Evolutionary conservation across 1,284 basidiomycete species (phyloP), one percentile per base, ranked within the genome.

Genomic region (Pisolithus thermaeus): DNA sequence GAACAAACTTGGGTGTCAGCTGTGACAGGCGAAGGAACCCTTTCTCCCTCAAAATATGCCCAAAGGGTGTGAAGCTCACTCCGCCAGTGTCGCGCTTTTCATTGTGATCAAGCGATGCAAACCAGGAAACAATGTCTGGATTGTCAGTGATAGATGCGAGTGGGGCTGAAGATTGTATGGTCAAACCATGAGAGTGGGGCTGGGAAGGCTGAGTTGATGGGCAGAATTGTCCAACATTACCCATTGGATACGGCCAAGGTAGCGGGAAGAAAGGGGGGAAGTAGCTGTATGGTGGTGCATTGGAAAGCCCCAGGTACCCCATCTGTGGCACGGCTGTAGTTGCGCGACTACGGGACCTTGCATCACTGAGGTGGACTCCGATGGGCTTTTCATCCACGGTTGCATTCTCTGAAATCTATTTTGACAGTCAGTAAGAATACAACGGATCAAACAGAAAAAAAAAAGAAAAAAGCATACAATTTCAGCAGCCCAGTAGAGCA

Each of bases 61-160:
- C n/a, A n/a, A n/a, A n/a, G n/a, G 22, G 45, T 3, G 37, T 12
- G 16, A 38, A 54, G 16, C 14, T n/a, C 18, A 53, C 25, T 12
- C 39, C 30, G 7, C 43, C 43, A 38, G 46, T 27, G 27, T 37
- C 50, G 9, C 23, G 16, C 42, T 50, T 7, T 12, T 20, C 14
- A 20, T 53, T 43, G 30, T 36, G 44, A 53, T 53, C 27, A 9
- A 53, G 48, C 30, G 39, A 32, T 7, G 14, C 20, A 18, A 53
- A 39, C 52, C 52, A 53, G 14, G 22, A 27, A 41, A 36, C 18
- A 9, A 37, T 23, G 18, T 40, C n/a, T 7, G 16, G 37, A n/a
- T 2, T n/a, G 16, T 39, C 16, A 7, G 37, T 3, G 22, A 14
- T 40, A 7, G 9, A 14, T 20, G 22, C 3, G 38, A n/a, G n/a